These are phyloP conservation scores for Populus euphratica DNA, from an alignment of 345 rosid genomes.

Conservation along the genomic window DNA sequence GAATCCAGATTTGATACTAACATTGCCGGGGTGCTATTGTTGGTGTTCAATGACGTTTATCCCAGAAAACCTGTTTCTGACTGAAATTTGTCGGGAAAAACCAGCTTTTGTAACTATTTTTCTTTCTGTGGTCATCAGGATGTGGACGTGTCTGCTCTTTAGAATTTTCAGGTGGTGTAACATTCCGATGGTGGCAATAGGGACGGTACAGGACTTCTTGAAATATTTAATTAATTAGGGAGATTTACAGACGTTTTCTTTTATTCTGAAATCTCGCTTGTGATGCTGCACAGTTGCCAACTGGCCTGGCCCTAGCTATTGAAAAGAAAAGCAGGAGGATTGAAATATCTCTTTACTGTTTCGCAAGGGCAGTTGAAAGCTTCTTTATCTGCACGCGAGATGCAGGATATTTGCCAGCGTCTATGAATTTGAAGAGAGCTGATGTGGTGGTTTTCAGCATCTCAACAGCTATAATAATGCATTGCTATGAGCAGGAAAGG, in stretches of 20 bases:
- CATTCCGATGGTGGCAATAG: constrained; percentile 76
- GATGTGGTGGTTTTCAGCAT: constrained; percentile 83
- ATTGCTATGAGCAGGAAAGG: constrained; percentile 87
- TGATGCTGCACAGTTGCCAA: constrained; percentile 58
- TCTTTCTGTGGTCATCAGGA: constrained; percentile 40
- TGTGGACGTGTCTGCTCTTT: constrained; percentile 83
- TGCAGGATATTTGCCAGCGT: constrained; percentile 52
- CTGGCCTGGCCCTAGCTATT: constrained; percentile 76
- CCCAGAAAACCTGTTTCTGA: not conserved
- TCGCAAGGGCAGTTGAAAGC: constrained; percentile 93
- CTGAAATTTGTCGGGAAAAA: too few species aligned
- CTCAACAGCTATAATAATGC: constrained; percentile 88
- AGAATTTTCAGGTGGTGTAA: constrained; percentile 65
- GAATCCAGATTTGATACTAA: not conserved
- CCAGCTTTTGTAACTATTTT: too few species aligned
- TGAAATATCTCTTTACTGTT: constrained; percentile 92
- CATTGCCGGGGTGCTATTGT: not conserved
- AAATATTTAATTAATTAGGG: not conserved
- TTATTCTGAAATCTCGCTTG: not conserved
- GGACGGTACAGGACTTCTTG: constrained; percentile 47
- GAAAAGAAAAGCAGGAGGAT: constrained; percentile 94
- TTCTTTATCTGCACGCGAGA: constrained; percentile 74
- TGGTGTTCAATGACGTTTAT: not conserved
- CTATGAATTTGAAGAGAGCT: constrained; percentile 59
- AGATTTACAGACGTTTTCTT: not conserved